Evolutionary conservation across 2,329 filamentous ascomycete species (phyloP).

Genomic region (Beauveria scarabaeidicola): DNA sequence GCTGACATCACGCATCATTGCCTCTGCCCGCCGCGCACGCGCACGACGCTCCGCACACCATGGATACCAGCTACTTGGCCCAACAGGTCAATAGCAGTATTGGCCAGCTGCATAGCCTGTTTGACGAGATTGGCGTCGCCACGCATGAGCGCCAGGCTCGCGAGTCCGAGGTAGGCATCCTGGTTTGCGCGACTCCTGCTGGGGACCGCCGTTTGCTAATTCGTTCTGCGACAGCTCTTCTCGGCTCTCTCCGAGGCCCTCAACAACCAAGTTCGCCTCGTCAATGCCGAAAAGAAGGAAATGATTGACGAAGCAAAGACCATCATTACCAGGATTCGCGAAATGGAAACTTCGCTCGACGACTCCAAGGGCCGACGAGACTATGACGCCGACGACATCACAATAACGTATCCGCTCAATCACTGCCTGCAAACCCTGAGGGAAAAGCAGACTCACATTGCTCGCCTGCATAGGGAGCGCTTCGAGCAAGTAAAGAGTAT

Average conservation of each 20-base stretch:
- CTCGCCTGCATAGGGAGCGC: slow-evolving; percentile 77
- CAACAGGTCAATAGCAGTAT: slow-evolving; percentile 95
- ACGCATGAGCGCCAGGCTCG: slow-evolving; percentile 83
- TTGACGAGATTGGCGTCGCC: slow-evolving; percentile 96
- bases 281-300: slow-evolving; percentile 80
- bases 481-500: slow-evolving; percentile 92
- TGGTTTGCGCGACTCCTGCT: neutral
- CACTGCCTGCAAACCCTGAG: slow-evolving; percentile 72
- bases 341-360: slow-evolving; percentile 88
- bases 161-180: slow-evolving; percentile 67
- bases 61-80: slow-evolving; percentile 88
- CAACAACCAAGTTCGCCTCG: slow-evolving; percentile 77
- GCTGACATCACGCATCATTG: neutral
- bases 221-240: slow-evolving; percentile 59
- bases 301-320: slow-evolving; percentile 84
- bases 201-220: neutral
- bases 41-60: slow-evolving; percentile 27
- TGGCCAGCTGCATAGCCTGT: slow-evolving; percentile 83
- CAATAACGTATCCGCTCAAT: slow-evolving; percentile 74
- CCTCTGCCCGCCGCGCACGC: neutral
- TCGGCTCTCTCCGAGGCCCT: slow-evolving; percentile 84
- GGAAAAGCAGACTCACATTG: slow-evolving; percentile 76
- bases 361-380: slow-evolving; percentile 59
- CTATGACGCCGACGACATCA: slow-evolving; percentile 59
- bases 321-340: slow-evolving; percentile 76